Evolutionary conservation across 2,329 filamentous ascomycete species (phyloP), one percentile per base, ranked within the genome.

Genomic region (Sphaceloma murrayae): DNA sequence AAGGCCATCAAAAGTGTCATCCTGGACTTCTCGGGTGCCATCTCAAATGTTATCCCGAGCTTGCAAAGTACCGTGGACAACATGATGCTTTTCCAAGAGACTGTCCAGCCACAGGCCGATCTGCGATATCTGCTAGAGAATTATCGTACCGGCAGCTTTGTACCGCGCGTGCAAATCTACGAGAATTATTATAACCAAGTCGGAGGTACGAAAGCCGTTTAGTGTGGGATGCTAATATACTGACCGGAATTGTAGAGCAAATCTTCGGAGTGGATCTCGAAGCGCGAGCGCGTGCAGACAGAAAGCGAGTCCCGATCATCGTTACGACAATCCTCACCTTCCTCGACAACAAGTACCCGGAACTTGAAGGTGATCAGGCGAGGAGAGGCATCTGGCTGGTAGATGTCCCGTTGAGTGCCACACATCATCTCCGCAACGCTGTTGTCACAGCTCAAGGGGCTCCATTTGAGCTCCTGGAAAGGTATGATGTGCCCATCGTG

Each of bases 131-230:
- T 98, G 48, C 73, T 98, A 34, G 91, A 98, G 67, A 98, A 89
- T 61, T 98, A 98, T 66, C 82, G 88, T 51, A 98, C 91, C 5
- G 91, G 91, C 51, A 85, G 81, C 52, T 98, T 94, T 61, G 77
- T 86, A 42, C 91, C 91, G 6, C 88, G 78, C 56, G 89, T 96
- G 19, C 79, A 87, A 34, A 82, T 86, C 3, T 98, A 98, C 64
- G 91, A 98, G 67, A 98, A 96, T 63, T 98, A 98, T 67, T 98
- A 98, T 70, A 95, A 95, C 64, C 87, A 85, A 52, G 87, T 95
- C 17, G 91, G 95, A 61, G 73, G 72, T 75, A 59, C 49, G 62
- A 21, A 16, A 10, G 14, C 13, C n/a, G 34, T 39, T 13, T 16
- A 46, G 3, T 9, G 6, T 13, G 14, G 5, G 9, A 9, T 6